Conservation (phyloP, 1,139 yeast species). For the Pichia sp. region DNA sequence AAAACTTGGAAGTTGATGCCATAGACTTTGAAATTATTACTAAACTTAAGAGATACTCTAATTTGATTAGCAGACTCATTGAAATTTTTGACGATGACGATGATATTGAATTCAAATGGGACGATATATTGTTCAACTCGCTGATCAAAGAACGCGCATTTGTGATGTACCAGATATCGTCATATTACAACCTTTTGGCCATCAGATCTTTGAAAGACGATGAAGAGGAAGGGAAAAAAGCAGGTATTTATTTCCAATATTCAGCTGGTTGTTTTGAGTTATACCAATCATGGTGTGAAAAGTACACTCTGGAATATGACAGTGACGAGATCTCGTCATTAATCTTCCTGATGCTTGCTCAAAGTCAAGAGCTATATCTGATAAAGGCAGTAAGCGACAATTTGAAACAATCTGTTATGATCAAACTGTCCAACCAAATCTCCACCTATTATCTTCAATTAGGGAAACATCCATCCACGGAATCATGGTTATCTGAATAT, state of each 20-base stretch:
- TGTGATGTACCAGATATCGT: slow-evolving; percentile 55
- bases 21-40: neutral
- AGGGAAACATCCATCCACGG: slow-evolving; percentile 32
- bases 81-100: neutral
- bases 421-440: slow-evolving; percentile 58
- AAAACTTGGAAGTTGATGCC: too few relatives aligned
- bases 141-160: neutral
- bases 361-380: slow-evolving; percentile 88
- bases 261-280: slow-evolving; percentile 59
- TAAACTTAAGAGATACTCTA: neutral
- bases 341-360: slow-evolving; percentile 55
- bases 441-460: slow-evolving; percentile 59
- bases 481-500: neutral
- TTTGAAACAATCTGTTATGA: slow-evolving; percentile 51
- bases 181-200: slow-evolving; percentile 32
- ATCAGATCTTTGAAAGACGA: neutral
- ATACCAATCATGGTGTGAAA: neutral
- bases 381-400: slow-evolving; percentile 53
- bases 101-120: neutral
- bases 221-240: slow-evolving; percentile 32
- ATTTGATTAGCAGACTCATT: neutral
- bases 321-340: slow-evolving; percentile 21
- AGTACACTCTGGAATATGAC: slow-evolving; percentile 6
- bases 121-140: neutral
- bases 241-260: slow-evolving; percentile 57